Conservation (phyloP, 23 red algal species). For the Gracilaria domingensis region DNA sequence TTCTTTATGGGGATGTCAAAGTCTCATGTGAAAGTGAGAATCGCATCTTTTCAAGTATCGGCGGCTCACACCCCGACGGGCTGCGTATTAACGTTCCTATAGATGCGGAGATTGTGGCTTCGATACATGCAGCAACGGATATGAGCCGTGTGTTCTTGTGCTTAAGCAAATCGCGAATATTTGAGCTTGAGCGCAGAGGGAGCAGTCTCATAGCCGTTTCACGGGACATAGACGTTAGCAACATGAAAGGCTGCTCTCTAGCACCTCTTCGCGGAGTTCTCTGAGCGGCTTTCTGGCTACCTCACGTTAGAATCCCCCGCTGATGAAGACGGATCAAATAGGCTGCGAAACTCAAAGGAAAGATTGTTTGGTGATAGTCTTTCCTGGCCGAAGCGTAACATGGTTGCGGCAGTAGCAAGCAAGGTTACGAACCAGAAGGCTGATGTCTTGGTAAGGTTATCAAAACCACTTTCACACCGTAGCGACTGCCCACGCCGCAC, state of each 20-base stretch:
- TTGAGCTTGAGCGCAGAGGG: not conserved
- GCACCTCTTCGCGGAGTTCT: not conserved
- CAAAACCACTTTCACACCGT: no score
- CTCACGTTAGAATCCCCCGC: no score
- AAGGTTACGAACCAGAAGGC: no score
- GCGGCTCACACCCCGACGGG: not conserved
- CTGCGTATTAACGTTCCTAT: not conserved
- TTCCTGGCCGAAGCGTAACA: no score
- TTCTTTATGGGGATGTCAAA: not conserved
- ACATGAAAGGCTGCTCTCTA: conserved; percentile 1
- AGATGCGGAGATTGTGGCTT: not conserved
- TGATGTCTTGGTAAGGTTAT: no score
- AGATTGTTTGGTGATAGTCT: no score
- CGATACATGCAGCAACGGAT: not conserved
- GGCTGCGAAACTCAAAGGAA: no score
- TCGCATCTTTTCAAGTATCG: not conserved
- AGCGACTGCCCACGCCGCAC: no score
- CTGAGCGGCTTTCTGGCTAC: no score
- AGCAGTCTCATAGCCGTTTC: not conserved
- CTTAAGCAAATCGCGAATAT: not conserved
- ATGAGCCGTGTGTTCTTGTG: not conserved
- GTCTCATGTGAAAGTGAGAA: not conserved
- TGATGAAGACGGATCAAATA: no score
- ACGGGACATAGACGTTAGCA: not conserved
- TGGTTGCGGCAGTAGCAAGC: no score